These are phyloP conservation scores for Tephrocybe sp. DNA, from an alignment of 768 basidiomycete genomes.

Conservation along the genomic window DNA sequence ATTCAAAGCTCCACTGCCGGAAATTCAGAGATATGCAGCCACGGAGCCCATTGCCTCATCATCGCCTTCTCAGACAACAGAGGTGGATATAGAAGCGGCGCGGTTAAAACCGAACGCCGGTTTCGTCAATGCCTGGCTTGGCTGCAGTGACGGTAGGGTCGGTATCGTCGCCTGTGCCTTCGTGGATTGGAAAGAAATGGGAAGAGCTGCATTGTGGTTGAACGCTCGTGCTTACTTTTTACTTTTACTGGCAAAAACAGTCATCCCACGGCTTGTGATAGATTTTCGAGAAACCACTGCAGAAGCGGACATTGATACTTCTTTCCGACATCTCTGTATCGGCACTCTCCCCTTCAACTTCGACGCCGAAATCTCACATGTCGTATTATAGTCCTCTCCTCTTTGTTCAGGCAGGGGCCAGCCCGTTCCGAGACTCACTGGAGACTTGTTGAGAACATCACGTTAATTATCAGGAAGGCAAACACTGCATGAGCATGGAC, in stretches of 20 bases:
- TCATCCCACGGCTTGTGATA: constrained; percentile 22
- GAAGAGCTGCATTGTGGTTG: constrained; percentile 54
- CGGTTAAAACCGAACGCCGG: constrained; percentile 27
- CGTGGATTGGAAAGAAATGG: constrained; percentile 65
- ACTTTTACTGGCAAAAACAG: neutral
- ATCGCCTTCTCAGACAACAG: constrained; percentile 9
- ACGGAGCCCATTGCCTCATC: constrained; percentile 1
- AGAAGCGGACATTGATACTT: constrained; percentile 67
- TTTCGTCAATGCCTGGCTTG: constrained; percentile 40
- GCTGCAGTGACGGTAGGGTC: constrained; percentile 29
- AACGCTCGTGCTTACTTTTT: constrained; percentile 45
- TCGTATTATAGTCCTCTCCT: constrained; percentile 17
- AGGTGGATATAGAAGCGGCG: neutral
- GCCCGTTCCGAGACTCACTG: no score
- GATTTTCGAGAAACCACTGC: constrained; percentile 66
- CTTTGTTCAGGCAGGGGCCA: constrained; percentile 16
- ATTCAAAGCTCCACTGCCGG: constrained; percentile 20
- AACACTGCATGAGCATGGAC: no score
- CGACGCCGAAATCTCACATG: constrained; percentile 23
- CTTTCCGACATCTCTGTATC: constrained; percentile 64
- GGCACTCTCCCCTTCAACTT: constrained; percentile 39
- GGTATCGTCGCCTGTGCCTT: constrained; percentile 23
- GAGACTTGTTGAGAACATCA: no score
- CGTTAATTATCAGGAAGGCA: no score
- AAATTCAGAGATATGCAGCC: constrained; percentile 22